Percentiles rank a stretch among this genome's conserved stretches.
phyloP scores from a whole-genome alignment of 805 yeast genomes.

The Torulaspora delbrueckii region DNA sequence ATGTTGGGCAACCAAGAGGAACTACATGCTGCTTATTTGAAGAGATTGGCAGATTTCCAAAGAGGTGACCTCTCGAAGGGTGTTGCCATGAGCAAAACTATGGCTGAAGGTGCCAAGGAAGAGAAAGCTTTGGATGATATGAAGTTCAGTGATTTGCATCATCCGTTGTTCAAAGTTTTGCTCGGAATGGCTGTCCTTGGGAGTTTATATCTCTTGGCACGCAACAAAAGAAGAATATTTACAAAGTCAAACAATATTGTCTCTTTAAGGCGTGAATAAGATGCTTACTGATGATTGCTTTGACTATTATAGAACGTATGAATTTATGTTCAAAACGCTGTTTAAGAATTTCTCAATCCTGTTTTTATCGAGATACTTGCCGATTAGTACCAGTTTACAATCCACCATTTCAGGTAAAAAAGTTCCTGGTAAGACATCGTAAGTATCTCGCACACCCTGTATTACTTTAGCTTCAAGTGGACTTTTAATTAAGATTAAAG shows the following conservation, averaged over 20 bases:
- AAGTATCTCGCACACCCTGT: slow-evolving; percentile 92
- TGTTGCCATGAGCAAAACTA: slow-evolving; percentile 16
- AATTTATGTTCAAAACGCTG: slow-evolving; percentile 5
- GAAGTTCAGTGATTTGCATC: slow-evolving; percentile 17
- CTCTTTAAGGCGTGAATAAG: slow-evolving; percentile 26
- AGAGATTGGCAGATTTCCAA: slow-evolving; percentile 23
- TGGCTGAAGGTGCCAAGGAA: slow-evolving; percentile 11
- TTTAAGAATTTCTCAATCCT: slow-evolving; percentile 31
- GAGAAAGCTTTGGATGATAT: slow-evolving; percentile 19
- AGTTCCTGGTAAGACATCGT: slow-evolving; percentile 60
- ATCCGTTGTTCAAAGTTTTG: slow-evolving; percentile 20
- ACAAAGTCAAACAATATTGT: slow-evolving; percentile 21
- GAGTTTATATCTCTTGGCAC: slow-evolving; percentile 15
- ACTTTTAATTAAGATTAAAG: slow-evolving; percentile 48
- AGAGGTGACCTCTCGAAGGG: slow-evolving; percentile 30
- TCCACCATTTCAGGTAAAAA: slow-evolving; percentile 24
- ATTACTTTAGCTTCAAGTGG: slow-evolving; percentile 48
- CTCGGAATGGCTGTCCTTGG: slow-evolving; percentile 16
- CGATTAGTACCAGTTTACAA: slow-evolving; percentile 70
- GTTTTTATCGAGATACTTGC: slow-evolving; percentile 49
- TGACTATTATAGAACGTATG: not conserved
- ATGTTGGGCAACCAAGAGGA: slow-evolving; percentile 18
- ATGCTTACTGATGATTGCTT: not conserved
- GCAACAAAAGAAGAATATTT: slow-evolving; percentile 11
- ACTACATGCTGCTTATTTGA: slow-evolving; percentile 23